Evolutionary conservation across 2,329 filamentous ascomycete species (phyloP).

Genomic region (Lachnellula subtilissima): DNA sequence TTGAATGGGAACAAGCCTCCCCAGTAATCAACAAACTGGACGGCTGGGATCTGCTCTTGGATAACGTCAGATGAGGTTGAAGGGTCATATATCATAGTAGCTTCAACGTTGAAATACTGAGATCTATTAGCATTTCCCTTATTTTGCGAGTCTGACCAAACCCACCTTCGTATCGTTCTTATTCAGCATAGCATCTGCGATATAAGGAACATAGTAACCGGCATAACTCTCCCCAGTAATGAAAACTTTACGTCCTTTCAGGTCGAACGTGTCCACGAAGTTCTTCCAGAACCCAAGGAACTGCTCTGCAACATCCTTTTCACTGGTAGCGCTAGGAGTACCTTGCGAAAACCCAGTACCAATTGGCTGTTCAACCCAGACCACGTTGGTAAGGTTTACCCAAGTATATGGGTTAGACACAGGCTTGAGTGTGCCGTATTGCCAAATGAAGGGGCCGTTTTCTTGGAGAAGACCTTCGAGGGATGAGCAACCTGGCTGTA

Average conservation of each 20-base stretch:
- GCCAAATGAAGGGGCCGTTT: slow-evolving; percentile 70
- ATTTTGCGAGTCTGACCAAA: not conserved
- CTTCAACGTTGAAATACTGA: slow-evolving; percentile 61
- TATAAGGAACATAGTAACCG: slow-evolving; percentile 11
- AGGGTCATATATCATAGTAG: slow-evolving; percentile 70
- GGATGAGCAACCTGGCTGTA: slow-evolving; percentile 53
- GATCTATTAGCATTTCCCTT: slow-evolving; percentile 32
- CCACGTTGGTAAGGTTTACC: slow-evolving; percentile 28
- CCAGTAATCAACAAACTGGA: slow-evolving; percentile 59
- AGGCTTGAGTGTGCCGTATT: slow-evolving; percentile 58
- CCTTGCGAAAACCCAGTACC: slow-evolving; percentile 29
- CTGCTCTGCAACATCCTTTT: slow-evolving; percentile 64
- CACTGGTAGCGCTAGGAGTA: slow-evolving; percentile 56
- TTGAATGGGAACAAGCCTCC: slow-evolving; percentile 58
- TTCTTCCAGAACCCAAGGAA: slow-evolving; percentile 78
- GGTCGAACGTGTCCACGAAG: slow-evolving; percentile 65
- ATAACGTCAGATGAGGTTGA: slow-evolving; percentile 49
- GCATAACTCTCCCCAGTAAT: slow-evolving; percentile 50
- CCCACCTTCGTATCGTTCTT: slow-evolving; percentile 39
- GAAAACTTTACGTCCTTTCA: slow-evolving; percentile 65
- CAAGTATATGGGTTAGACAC: slow-evolving; percentile 28
- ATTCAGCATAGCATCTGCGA: slow-evolving; percentile 60
- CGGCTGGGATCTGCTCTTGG: slow-evolving; percentile 43
- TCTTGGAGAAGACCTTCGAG: slow-evolving; percentile 69
- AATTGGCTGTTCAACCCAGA: slow-evolving; percentile 31